These are phyloP conservation scores for Populus davidiana DNA, from an alignment of 345 rosid species.

Conservation along the genomic window DNA sequence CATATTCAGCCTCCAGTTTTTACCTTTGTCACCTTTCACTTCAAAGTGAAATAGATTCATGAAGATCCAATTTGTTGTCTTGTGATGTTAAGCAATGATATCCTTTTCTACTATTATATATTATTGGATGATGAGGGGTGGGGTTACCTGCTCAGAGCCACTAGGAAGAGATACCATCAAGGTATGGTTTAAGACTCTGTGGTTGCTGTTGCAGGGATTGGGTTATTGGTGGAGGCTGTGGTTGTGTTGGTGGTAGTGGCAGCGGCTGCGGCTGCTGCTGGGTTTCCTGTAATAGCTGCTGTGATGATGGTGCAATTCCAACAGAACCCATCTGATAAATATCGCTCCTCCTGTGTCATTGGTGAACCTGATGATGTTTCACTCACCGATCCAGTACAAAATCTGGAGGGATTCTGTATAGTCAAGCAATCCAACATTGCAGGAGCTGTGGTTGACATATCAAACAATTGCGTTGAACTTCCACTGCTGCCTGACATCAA, in stretches of 20 bases:
- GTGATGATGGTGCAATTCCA: constrained; percentile 34
- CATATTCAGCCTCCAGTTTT: too few species aligned
- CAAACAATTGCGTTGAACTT: constrained; percentile 25
- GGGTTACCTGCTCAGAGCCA: constrained; percentile 47
- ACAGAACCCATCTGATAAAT: constrained; percentile 26
- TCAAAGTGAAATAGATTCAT: too few species aligned
- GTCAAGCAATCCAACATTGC: constrained; percentile 33
- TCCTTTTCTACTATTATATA: too few species aligned
- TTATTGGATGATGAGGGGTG: too few species aligned
- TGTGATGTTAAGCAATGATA: too few species aligned
- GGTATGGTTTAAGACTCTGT: constrained; percentile 35
- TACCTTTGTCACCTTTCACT: too few species aligned
- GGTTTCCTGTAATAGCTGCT: constrained; percentile 42
- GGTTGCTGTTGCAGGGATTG: constrained; percentile 19
- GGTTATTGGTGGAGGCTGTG: background rate
- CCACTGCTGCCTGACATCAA: constrained; percentile 19
- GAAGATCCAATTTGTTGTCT: too few species aligned
- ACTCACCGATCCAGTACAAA: constrained; percentile 21
- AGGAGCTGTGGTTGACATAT: constrained; percentile 17
- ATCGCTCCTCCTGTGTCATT: constrained; percentile 30
- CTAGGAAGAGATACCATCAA: constrained; percentile 42
- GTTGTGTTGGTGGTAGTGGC: background rate
- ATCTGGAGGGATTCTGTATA: constrained; percentile 25
- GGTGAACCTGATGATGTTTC: constrained; percentile 26
- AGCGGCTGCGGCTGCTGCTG: constrained; percentile 14